phyloP scores from a whole-genome alignment of 352 stramenopile genomes.

The Pythium dissotocum region DNA sequence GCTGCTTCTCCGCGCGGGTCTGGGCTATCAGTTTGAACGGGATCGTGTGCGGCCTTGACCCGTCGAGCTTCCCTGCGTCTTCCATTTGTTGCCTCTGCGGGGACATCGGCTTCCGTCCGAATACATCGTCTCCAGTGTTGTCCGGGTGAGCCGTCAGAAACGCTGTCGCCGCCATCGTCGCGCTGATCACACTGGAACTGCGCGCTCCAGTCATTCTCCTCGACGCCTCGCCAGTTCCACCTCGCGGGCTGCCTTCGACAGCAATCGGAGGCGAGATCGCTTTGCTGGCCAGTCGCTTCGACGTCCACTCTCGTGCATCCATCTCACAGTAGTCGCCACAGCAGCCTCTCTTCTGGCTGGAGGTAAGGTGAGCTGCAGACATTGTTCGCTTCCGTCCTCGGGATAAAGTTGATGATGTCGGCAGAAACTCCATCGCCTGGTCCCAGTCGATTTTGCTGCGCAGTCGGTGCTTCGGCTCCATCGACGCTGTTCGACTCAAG shows the following conservation, averaged over 20 bases:
- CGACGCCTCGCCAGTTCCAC: background rate
- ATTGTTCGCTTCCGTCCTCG: conserved; percentile 48
- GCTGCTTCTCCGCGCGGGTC: conserved; percentile 73
- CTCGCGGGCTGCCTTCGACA: background rate
- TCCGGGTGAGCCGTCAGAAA: conserved; percentile 52
- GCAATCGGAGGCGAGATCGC: background rate
- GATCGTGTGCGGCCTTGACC: conserved; percentile 43
- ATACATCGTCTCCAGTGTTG: conserved; percentile 24
- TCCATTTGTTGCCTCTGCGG: conserved; percentile 39
- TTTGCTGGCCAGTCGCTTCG: conserved; percentile 34
- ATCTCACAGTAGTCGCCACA: conserved; percentile 70
- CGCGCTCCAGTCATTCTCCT: conserved; percentile 27
- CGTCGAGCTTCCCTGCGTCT: conserved; percentile 6
- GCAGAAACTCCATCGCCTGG: conserved; percentile 56
- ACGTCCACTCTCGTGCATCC: conserved; percentile 38
- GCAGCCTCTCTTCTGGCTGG: conserved; percentile 74
- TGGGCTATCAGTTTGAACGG: conserved; percentile 84
- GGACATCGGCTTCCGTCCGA: conserved; percentile 35
- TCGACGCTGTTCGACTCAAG: background rate
- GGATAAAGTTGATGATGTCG: conserved; percentile 53
- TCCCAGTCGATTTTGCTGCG: conserved; percentile 47
- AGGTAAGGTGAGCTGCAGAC: conserved; percentile 66
- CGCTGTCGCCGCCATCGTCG: conserved; percentile 50
- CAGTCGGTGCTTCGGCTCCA: conserved; percentile 27
- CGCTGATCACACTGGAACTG: conserved; percentile 50